phyloP scores from a whole-genome alignment of 345 rosid genomes.

The Sisymbrium irio region DNA sequence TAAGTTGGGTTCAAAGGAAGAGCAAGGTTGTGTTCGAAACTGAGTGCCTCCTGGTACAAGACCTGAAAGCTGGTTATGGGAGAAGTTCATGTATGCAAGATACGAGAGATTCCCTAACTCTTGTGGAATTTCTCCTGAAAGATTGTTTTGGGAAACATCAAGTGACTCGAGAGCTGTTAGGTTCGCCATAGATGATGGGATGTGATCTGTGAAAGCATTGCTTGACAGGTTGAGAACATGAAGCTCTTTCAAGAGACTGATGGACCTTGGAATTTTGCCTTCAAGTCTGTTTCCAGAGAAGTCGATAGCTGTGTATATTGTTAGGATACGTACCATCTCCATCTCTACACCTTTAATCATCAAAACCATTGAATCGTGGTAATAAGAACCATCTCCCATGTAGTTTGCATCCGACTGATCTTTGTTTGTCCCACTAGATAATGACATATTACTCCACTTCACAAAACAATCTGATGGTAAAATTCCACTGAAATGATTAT shows the following conservation, averaged over 20 bases:
- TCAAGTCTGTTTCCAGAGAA: neutral
- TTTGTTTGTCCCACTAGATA: too few relatives aligned
- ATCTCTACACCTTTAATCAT: neutral
- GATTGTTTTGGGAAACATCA: neutral
- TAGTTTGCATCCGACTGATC: neutral
- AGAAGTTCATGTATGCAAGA: neutral
- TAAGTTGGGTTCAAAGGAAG: neutral
- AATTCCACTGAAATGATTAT: neutral
- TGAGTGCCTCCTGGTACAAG: neutral
- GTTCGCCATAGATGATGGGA: neutral
- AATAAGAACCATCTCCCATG: neutral
- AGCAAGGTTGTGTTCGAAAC: neutral
- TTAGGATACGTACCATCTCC: neutral
- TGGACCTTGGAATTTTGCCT: neutral
- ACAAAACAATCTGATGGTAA: neutral
- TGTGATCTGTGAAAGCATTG: neutral
- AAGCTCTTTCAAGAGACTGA: neutral
- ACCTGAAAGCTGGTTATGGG: neutral
- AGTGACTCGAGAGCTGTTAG: neutral
- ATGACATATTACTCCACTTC: neutral
- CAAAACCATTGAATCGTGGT: neutral
- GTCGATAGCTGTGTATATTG: neutral
- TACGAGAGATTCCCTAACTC: neutral
- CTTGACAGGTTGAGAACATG: neutral
- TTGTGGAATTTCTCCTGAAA: neutral